Conservation (phyloP, 2,329 filamentous ascomycete genomes). For the Fusarium paranaense region DNA sequence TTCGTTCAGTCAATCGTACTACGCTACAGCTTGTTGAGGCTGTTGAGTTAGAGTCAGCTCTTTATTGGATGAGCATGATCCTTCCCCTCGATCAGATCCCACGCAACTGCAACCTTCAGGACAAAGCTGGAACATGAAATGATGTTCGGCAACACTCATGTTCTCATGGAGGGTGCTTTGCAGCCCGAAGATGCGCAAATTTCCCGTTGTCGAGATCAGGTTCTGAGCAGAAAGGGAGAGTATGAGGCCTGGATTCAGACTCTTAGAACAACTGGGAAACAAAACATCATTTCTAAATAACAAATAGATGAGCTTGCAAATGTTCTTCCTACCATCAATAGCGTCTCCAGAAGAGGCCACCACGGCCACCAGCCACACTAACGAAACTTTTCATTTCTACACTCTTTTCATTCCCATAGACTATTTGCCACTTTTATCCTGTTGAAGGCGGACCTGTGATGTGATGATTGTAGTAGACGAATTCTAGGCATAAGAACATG, state of each 20-base stretch:
- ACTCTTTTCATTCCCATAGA: background rate
- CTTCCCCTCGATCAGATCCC: too few species aligned
- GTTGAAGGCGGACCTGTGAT: background rate
- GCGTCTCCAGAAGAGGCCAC: too few species aligned
- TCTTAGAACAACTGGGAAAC: background rate
- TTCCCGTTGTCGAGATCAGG: background rate
- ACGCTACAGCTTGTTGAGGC: too few species aligned
- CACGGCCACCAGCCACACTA: too few species aligned
- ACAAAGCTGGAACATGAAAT: too few species aligned
- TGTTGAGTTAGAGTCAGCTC: too few species aligned
- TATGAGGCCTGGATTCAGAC: background rate
- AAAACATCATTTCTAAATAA: background rate
- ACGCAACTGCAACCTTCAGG: too few species aligned
- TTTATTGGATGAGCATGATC: too few species aligned
- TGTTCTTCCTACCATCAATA: too few species aligned
- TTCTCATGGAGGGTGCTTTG: background rate
- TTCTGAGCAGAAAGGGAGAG: background rate
- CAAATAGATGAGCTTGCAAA: background rate
- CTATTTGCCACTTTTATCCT: background rate
- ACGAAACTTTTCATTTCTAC: too few species aligned
- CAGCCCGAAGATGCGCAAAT: background rate
- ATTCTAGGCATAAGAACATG: background rate
- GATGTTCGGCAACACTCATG: too few species aligned
- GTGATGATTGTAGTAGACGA: background rate
- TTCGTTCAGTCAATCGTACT: too few species aligned